These are phyloP conservation scores for Leptographium radiaticola DNA, from an alignment of 2,329 filamentous ascomycete species.

Conservation along the genomic window DNA sequence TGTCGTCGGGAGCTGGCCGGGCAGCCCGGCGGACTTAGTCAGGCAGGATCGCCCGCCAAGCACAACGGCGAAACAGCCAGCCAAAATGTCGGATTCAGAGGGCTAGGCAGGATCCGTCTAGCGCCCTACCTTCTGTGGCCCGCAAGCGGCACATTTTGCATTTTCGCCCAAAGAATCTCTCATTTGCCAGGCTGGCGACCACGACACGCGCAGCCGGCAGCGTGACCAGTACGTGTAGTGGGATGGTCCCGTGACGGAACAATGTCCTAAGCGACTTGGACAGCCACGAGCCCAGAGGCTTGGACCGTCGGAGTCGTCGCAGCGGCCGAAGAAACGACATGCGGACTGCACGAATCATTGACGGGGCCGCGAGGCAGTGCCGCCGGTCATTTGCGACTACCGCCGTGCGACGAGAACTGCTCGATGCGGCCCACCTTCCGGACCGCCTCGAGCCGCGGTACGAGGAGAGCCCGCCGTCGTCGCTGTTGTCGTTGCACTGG, in stretches of 20 bases:
- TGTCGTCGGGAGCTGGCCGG: not conserved
- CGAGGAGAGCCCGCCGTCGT: conserved; percentile 42
- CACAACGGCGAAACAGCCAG: not conserved
- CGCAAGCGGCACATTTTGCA: not conserved
- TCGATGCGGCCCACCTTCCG: conserved; percentile 35
- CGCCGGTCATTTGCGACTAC: conserved; percentile 33
- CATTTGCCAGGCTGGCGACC: no score
- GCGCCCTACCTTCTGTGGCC: not conserved
- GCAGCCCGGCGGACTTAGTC: not conserved
- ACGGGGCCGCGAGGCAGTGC: not conserved
- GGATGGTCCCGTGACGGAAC: no score
- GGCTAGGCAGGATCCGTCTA: not conserved
- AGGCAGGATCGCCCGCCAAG: not conserved
- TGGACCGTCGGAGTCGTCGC: no score
- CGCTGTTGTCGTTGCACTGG: conserved; percentile 42
- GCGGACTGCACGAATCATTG: not conserved
- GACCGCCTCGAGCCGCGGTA: conserved; percentile 49
- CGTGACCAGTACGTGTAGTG: no score
- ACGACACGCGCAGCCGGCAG: no score
- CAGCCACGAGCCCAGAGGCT: no score
- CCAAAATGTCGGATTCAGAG: not conserved
- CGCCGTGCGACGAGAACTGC: conserved; percentile 29
- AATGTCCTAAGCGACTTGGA: no score
- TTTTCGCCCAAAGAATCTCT: not conserved
- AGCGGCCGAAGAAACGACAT: not conserved